phyloP scores from a whole-genome alignment of 179 eudicot genomes.

The Heliamphora pulchella region DNA sequence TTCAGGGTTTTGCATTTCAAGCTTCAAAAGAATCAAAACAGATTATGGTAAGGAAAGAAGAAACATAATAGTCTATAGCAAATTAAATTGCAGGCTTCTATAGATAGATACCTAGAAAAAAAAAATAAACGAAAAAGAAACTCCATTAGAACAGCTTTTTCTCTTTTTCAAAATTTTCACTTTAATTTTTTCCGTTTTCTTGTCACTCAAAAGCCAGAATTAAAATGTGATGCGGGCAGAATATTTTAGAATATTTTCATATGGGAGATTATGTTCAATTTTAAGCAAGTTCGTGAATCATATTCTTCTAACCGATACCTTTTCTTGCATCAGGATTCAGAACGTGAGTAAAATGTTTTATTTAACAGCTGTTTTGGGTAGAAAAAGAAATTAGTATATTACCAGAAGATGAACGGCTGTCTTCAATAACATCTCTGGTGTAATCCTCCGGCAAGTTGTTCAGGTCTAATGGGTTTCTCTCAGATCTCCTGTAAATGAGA shows the following conservation, averaged over 20 bases:
- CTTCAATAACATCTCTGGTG: constrained; percentile 54
- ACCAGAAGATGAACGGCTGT: constrained; percentile 67
- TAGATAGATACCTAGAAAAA: too few species aligned
- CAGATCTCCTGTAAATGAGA: constrained; percentile 61
- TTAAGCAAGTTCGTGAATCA: too few species aligned
- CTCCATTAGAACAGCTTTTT: too few species aligned
- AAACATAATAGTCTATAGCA: neutral
- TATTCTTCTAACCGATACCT: too few species aligned
- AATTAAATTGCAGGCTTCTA: too few species aligned
- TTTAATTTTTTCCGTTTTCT: too few species aligned
- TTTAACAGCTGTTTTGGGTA: neutral
- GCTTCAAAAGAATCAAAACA: neutral
- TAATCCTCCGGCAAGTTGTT: constrained; percentile 89
- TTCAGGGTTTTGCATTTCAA: neutral
- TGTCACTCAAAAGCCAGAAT: too few species aligned
- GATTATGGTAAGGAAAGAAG: neutral
- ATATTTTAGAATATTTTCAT: too few species aligned
- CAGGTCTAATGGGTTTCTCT: constrained; percentile 81
- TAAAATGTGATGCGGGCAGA: too few species aligned
- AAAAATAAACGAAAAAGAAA: too few species aligned
- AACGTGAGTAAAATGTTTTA: neutral
- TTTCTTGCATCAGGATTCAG: too few species aligned
- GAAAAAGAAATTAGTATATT: constrained; percentile 9
- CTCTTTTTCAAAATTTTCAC: neutral
- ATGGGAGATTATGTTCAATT: too few species aligned